Conservation (phyloP, 805 yeast genomes). For the Saccharomycopsis vini region DNA sequence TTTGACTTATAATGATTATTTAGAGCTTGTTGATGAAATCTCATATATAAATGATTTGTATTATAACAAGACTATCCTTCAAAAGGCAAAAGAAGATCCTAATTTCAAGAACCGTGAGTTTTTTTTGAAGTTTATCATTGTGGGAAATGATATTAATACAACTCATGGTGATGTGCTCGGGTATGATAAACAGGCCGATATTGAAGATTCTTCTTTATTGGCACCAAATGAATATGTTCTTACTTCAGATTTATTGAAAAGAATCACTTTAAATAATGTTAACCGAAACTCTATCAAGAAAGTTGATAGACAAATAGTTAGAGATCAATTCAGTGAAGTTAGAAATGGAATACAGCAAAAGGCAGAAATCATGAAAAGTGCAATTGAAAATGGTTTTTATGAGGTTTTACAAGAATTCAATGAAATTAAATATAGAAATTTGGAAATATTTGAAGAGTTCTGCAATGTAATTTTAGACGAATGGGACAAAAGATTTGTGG, state of each 20-base stretch:
- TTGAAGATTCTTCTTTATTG: conserved; percentile 5
- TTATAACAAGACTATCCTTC: conserved; percentile 13
- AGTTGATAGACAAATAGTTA: conserved; percentile 39
- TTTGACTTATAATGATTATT: conserved; percentile 4
- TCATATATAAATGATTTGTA: conserved; percentile 15
- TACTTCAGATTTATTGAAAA: conserved; percentile 7
- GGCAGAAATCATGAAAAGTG: conserved; percentile 25
- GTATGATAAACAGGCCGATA: background rate
- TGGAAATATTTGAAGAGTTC: conserved; percentile 67
- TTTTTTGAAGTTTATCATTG: conserved; percentile 10
- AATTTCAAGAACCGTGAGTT: conserved; percentile 10
- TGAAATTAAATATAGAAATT: conserved; percentile 34
- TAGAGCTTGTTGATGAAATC: conserved; percentile 12
- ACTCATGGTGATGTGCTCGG: conserved; percentile 13
- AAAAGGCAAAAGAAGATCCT: conserved; percentile 9
- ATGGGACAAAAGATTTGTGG: conserved; percentile 23
- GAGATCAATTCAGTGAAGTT: conserved; percentile 33
- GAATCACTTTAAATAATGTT: conserved; percentile 19
- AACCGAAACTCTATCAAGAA: conserved; percentile 29
- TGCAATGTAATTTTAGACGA: conserved; percentile 59
- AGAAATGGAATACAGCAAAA: conserved; percentile 25
- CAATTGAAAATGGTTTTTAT: conserved; percentile 22
- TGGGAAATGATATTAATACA: conserved; percentile 13
- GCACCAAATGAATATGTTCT: conserved; percentile 12
- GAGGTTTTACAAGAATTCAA: conserved; percentile 28